These are phyloP conservation scores for Myxozyma melibiosi DNA, from an alignment of 805 yeast genomes.

Conservation along the genomic window DNA sequence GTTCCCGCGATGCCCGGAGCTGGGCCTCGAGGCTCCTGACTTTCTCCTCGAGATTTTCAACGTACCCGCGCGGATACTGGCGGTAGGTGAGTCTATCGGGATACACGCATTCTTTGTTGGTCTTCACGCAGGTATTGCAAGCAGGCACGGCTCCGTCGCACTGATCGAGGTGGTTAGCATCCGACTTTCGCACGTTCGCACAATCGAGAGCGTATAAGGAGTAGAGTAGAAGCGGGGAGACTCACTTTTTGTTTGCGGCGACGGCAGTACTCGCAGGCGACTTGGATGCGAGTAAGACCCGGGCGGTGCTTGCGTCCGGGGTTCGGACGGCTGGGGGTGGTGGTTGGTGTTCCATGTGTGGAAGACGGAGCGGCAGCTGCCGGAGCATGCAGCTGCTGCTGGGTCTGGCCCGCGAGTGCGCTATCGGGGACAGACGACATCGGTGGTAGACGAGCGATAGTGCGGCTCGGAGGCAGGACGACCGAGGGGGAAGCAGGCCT, in stretches of 20 bases:
- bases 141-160: slow-evolving; percentile 24
- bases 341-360: neutral
- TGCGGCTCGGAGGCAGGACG: no score
- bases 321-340: neutral
- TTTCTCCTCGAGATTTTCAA: slow-evolving; percentile 50
- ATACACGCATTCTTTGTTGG: slow-evolving; percentile 14
- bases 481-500: no score
- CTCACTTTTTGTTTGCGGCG: slow-evolving; percentile 21
- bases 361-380: neutral
- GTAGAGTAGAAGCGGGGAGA: neutral
- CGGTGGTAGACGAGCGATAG: no score
- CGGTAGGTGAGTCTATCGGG: slow-evolving; percentile 21
- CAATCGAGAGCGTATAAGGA: neutral
- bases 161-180: neutral
- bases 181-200: neutral
- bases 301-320: slow-evolving; percentile 18
- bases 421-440: neutral
- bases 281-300: slow-evolving; percentile 19
- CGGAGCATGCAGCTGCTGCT: neutral
- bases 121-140: slow-evolving; percentile 21
- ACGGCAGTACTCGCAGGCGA: slow-evolving; percentile 26
- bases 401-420: neutral
- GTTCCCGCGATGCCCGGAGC: slow-evolving; percentile 64
- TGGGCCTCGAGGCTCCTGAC: slow-evolving; percentile 81
- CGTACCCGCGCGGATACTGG: slow-evolving; percentile 24